These are phyloP conservation scores for Rhodocollybia butyracea DNA, from an alignment of 768 basidiomycete genomes.

Conservation along the genomic window DNA sequence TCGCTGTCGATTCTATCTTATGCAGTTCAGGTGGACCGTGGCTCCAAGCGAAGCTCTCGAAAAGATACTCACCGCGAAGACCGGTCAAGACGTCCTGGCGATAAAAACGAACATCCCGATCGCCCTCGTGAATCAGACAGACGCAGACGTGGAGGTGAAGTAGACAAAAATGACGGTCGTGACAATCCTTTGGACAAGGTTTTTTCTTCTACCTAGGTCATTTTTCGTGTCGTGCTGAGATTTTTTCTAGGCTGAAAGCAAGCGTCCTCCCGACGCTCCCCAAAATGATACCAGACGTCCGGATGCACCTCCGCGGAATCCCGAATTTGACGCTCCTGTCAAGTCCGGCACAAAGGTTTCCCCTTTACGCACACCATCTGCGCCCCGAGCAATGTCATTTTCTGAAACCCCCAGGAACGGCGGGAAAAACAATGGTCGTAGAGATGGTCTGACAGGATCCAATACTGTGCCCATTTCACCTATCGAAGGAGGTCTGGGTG, in stretches of 20 bases:
- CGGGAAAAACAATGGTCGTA: constrained; percentile 35
- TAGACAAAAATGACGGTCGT: constrained; percentile 49
- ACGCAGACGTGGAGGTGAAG: constrained; percentile 66
- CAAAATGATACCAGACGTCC: background rate
- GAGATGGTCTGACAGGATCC: constrained; percentile 17
- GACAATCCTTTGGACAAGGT: constrained; percentile 61
- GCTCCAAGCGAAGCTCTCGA: constrained; percentile 77
- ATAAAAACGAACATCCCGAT: constrained; percentile 63
- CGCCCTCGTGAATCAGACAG: constrained; percentile 65
- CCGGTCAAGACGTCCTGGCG: constrained; percentile 52
- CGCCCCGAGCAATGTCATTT: constrained; percentile 67
- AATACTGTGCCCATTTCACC: constrained; percentile 7
- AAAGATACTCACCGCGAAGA: constrained; percentile 79
- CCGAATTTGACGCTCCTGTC: background rate
- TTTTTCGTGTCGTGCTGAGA: background rate
- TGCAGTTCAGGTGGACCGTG: constrained; percentile 57
- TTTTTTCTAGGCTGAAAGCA: constrained; percentile 45
- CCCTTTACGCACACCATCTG: constrained; percentile 59
- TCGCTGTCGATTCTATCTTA: background rate
- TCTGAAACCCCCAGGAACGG: constrained; percentile 35
- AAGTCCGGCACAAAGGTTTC: constrained; percentile 39
- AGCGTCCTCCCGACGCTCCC: constrained; percentile 53
- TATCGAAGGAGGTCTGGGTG: constrained; percentile 14
- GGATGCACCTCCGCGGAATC: background rate
- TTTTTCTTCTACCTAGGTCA: constrained; percentile 14